A percentile compares a stretch with the other conserved stretches of the same genome.
phyloP scores from a whole-genome alignment of 108 stramenopile genomes.

The Licmophora abbreviata region DNA sequence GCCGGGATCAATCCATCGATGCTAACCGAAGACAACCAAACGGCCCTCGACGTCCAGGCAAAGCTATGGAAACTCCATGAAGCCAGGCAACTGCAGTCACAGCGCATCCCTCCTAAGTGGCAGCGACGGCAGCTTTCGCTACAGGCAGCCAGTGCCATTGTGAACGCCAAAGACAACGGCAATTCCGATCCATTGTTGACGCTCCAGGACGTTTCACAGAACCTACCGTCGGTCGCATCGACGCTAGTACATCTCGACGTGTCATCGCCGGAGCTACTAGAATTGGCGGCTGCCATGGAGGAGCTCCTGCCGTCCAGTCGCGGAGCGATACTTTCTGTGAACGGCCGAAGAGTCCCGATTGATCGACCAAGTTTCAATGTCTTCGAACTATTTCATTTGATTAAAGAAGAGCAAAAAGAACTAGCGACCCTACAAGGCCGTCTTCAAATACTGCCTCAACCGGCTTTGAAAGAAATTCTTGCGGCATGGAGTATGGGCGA shows the following conservation, averaged over 20 bases:
- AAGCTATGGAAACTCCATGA: slow-evolving; percentile 37
- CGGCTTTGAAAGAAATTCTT: slow-evolving; percentile 33
- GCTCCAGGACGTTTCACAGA: slow-evolving; percentile 70
- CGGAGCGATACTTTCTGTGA: slow-evolving; percentile 54
- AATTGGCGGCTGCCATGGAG: slow-evolving; percentile 24
- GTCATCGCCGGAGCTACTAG: slow-evolving; percentile 15
- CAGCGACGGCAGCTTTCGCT: slow-evolving; percentile 66
- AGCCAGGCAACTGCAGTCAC: slow-evolving; percentile 32
- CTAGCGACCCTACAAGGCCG: slow-evolving; percentile 34
- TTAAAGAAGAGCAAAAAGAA: slow-evolving; percentile 53
- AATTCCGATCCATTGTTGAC: slow-evolving; percentile 43
- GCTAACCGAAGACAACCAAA: not conserved
- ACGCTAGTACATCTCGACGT: slow-evolving; percentile 55
- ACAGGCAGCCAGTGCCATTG: slow-evolving; percentile 67
- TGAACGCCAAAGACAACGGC: not conserved
- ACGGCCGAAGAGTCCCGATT: slow-evolving; percentile 47
- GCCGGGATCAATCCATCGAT: slow-evolving; percentile 38
- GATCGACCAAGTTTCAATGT: slow-evolving; percentile 80
- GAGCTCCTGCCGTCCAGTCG: slow-evolving; percentile 26
- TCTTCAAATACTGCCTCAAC: slow-evolving; percentile 9
- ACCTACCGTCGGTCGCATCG: slow-evolving; percentile 71
- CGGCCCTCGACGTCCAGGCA: slow-evolving; percentile 10
- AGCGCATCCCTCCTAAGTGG: slow-evolving; percentile 69
- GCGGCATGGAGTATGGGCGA: slow-evolving; percentile 51
- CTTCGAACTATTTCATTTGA: slow-evolving; percentile 62